A percentile compares a stretch with the other conserved stretches of the same genome.
These are phyloP conservation scores for Periconia sp. DNA, from an alignment of 2,329 filamentous ascomycete species.

Conservation along the genomic window DNA sequence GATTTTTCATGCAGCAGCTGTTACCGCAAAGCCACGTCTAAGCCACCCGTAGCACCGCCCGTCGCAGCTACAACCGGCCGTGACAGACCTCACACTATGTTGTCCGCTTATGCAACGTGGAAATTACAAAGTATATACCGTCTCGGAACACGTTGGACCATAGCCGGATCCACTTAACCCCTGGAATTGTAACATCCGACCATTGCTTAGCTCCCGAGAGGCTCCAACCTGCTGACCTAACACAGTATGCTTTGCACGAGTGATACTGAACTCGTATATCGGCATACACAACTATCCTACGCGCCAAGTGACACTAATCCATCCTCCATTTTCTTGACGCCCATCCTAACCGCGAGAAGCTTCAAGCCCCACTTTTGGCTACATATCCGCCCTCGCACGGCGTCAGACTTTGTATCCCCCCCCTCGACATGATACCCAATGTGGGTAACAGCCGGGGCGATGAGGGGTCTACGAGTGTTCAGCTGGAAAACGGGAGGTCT, in stretches of 20 bases:
- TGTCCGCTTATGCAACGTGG: constrained; percentile 6
- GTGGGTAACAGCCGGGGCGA: constrained; percentile 24
- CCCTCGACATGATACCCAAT: constrained; percentile 16
- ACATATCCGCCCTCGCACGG: constrained; percentile 19
- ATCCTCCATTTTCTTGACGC: constrained; percentile 19
- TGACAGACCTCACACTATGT: constrained; percentile 1
- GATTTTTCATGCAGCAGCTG: no score
- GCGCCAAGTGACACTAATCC: constrained; percentile 31
- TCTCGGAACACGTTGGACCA: neutral
- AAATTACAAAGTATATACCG: neutral
- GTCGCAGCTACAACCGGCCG: neutral
- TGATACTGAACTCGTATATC: constrained; percentile 19
- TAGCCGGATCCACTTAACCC: constrained; percentile 9
- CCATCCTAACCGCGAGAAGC: constrained; percentile 29
- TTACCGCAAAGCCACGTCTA: constrained; percentile 12
- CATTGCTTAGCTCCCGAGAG: no score
- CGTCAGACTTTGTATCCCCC: constrained; percentile 11
- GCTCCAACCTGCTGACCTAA: neutral
- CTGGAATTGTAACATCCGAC: neutral
- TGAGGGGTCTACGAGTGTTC: constrained; percentile 13
- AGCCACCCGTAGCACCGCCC: constrained; percentile 8
- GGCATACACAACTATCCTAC: constrained; percentile 18
- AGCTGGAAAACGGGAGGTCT: constrained; percentile 16
- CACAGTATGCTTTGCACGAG: neutral
- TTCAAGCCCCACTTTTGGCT: constrained; percentile 31